These are phyloP conservation scores for Penicillium olsonii DNA, from an alignment of 2,329 filamentous ascomycete species.

Conservation along the genomic window DNA sequence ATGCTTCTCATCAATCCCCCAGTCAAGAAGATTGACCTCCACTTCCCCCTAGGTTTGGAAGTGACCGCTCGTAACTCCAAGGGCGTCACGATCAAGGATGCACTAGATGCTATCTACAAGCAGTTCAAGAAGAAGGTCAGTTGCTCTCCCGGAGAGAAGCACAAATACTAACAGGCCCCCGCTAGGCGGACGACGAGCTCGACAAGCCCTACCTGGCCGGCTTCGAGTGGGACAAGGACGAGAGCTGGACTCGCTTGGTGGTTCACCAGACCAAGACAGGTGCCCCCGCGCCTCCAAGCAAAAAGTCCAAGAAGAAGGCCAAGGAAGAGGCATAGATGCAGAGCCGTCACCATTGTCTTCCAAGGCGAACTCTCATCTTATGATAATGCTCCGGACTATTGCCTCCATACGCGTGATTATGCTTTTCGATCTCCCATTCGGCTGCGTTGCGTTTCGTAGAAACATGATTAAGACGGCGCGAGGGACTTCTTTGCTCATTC, in stretches of 20 bases:
- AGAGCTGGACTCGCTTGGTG: slow-evolving; percentile 83
- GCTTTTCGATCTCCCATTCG: slow-evolving; percentile 3
- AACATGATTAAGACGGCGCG: slow-evolving; percentile 28
- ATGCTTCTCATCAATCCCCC: slow-evolving; percentile 76
- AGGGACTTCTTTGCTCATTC: slow-evolving; percentile 15
- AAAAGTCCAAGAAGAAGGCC: slow-evolving; percentile 61
- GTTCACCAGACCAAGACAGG: slow-evolving; percentile 80
- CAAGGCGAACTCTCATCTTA: not conserved
- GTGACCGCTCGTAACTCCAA: slow-evolving; percentile 89
- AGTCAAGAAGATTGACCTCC: slow-evolving; percentile 91
- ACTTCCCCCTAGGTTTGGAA: slow-evolving; percentile 84
- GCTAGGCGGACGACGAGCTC: slow-evolving; percentile 85
- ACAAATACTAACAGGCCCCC: slow-evolving; percentile 2
- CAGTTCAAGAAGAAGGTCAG: slow-evolving; percentile 92
- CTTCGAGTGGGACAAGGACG: slow-evolving; percentile 95
- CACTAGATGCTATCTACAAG: slow-evolving; percentile 92
- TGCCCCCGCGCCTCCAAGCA: slow-evolving; percentile 43
- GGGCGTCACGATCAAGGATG: slow-evolving; percentile 96
- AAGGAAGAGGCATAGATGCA: slow-evolving; percentile 35
- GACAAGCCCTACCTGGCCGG: slow-evolving; percentile 84
- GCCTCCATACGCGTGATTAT: slow-evolving; percentile 6
- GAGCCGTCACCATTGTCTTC: not conserved
- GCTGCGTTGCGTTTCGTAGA: slow-evolving; percentile 26
- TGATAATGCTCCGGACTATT: slow-evolving; percentile 12
- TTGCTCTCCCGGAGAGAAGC: slow-evolving; percentile 10